A percentile compares a stretch with the other conserved stretches of the same genome.
Conservation (phyloP, 148 eudicot genomes). For the Amaranthus palmeri region DNA sequence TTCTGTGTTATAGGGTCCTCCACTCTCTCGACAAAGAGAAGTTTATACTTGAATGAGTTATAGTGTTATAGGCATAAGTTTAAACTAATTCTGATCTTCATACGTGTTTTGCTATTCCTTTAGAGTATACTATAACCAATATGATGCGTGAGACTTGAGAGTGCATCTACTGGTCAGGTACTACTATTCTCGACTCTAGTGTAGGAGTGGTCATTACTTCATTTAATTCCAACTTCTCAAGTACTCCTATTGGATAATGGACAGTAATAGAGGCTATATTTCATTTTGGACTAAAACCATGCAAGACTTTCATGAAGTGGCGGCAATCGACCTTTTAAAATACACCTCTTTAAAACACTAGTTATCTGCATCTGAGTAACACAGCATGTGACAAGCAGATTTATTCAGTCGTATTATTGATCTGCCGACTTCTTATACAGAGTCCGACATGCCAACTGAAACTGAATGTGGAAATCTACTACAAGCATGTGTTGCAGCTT, state of each 20-base stretch:
- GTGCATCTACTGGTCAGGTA: neutral
- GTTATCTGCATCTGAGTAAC: neutral
- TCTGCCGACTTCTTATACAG: neutral
- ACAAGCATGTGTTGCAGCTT: slow-evolving; percentile 13
- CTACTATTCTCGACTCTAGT: neutral
- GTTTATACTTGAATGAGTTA: neutral
- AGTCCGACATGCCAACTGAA: neutral
- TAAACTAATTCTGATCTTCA: neutral
- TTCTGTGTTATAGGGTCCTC: neutral
- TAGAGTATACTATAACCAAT: neutral
- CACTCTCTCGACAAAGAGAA: neutral
- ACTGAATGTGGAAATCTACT: slow-evolving; percentile 1
- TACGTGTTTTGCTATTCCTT: slow-evolving; percentile 3
- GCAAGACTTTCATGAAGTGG: neutral
- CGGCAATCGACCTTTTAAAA: neutral
- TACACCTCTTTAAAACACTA: neutral
- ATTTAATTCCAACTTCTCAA: too few species aligned
- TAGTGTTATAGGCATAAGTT: neutral
- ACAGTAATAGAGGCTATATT: neutral
- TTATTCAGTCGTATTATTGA: neutral
- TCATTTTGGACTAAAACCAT: neutral
- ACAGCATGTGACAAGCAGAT: slow-evolving; percentile 6
- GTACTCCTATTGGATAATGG: neutral
- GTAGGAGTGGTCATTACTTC: neutral
- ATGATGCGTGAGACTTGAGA: neutral